These are phyloP conservation scores for Fusarium sulawesiense DNA, from an alignment of 2,329 filamentous ascomycete species.

Conservation along the genomic window DNA sequence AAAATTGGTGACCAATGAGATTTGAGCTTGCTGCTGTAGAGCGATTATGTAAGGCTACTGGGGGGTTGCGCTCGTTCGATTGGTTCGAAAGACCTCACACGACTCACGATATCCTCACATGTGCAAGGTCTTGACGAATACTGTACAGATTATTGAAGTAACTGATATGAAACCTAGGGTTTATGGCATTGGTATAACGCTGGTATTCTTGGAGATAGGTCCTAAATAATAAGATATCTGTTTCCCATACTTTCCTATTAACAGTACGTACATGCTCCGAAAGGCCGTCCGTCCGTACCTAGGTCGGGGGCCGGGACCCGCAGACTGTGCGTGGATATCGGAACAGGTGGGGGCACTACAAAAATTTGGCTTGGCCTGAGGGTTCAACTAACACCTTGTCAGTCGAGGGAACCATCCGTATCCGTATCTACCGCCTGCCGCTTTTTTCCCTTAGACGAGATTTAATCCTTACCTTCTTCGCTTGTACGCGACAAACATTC, in stretches of 20 bases:
- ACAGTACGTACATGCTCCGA: conserved; percentile 1
- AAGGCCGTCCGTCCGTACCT: background rate
- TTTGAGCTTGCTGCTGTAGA: background rate
- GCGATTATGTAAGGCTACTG: conserved; percentile 35
- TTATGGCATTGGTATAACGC: background rate
- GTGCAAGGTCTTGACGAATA: background rate
- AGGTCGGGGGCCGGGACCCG: conserved; percentile 33
- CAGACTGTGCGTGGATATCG: conserved; percentile 9
- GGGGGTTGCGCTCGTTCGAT: background rate
- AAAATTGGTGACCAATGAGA: conserved; percentile 42
- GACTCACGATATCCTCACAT: conserved; percentile 20
- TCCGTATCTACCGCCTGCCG: conserved; percentile 3
- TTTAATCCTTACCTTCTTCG: conserved; percentile 20
- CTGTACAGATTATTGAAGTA: background rate
- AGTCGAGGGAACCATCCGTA: conserved; percentile 3
- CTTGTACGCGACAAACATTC: conserved; percentile 11
- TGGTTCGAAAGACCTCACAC: conserved; percentile 19
- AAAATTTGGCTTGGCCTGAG: conserved; percentile 30
- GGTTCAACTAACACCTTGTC: conserved; percentile 31
- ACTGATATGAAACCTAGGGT: background rate
- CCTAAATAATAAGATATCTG: background rate
- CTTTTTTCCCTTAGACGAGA: conserved; percentile 17
- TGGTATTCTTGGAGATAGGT: background rate
- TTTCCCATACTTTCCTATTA: background rate
- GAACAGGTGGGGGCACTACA: conserved; percentile 30